Evolutionary conservation across 2,329 filamentous ascomycete species (phyloP).

Genomic region (Drechslera avenae): DNA sequence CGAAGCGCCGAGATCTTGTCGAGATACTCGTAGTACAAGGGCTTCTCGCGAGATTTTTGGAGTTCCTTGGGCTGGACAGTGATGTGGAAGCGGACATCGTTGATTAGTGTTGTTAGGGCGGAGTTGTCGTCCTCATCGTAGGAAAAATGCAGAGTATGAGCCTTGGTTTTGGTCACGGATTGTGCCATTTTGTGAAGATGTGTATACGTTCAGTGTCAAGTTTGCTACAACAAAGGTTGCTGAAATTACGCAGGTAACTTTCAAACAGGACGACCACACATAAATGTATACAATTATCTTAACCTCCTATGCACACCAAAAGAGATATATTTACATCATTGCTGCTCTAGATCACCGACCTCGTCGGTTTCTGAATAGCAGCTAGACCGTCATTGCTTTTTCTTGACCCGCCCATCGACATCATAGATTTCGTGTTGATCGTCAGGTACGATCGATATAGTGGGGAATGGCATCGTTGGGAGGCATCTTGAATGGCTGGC

Average conservation of each 20-base stretch:
- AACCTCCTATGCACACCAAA: background rate
- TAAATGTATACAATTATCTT: background rate
- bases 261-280: background rate
- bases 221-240: too few species aligned
- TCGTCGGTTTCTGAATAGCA: slow-evolving; percentile 3
- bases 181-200: slow-evolving; percentile 13
- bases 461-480: background rate
- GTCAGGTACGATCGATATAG: slow-evolving; percentile 17
- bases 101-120: slow-evolving; percentile 21
- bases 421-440: slow-evolving; percentile 18
- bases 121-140: slow-evolving; percentile 22
- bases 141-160: slow-evolving; percentile 18
- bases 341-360: slow-evolving; percentile 1
- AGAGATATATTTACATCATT: slow-evolving; percentile 14
- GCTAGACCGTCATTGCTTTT: slow-evolving; percentile 9
- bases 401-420: slow-evolving; percentile 12
- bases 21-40: slow-evolving; percentile 24
- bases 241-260: background rate
- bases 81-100: slow-evolving; percentile 28
- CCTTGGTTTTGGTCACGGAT: slow-evolving; percentile 6
- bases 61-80: slow-evolving; percentile 13
- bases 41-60: slow-evolving; percentile 20
- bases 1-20: slow-evolving; percentile 21
- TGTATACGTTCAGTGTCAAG: background rate
- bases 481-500: slow-evolving; percentile 1